Evolutionary conservation across 768 basidiomycete species (phyloP), one percentile per base, ranked within the genome.

Genomic region (Xanthoconium stramineum): DNA sequence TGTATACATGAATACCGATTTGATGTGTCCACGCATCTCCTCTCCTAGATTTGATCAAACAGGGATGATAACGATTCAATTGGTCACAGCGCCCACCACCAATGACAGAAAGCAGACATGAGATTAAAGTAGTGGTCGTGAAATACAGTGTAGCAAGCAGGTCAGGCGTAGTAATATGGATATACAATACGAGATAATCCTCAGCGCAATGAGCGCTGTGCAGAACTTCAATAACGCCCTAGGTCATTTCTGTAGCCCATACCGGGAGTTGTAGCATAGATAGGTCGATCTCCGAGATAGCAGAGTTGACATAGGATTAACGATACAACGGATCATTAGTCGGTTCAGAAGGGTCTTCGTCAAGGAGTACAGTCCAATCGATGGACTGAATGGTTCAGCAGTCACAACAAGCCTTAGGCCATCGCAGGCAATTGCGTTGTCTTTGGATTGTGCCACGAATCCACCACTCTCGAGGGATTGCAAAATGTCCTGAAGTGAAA

Each of bases 351-450:
- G 35, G 29, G 15, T 44, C 29, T 32, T 29, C 37, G 5, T 50
- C 39, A 38, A 64, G 37, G 4, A 63, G 56, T 33, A 28, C 15
- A 3, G 50, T 58, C 63, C 57, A 65, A 24, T 61, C 57, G 15
- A 64, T 52, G 43, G 49, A 1, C 45, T 49, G 58, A 60, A 15
- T 36, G 3, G 24, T 46, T 29, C 1, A 36, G 14, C 5, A 47
- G 33, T 39, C 15, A 6, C 11, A 33, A 37, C 14, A 50, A 17
- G 14, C 5, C 42, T 29, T 48, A 24, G 39, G 42, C 3, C 13
- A 32, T 17, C 1, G 28, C 13, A 4, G 39, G 11, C 12, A 15
- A 12, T 8, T 45, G 36, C 1, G 19, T 44, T 20, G 24, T 50
- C n/a, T 57, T 44, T 15, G 32, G 1, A 19, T 47, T 47, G 24